Evolutionary conservation across 1,139 yeast species (phyloP), one percentile per base, ranked within the genome.

Genomic region (Saccharomyces hybrid): DNA sequence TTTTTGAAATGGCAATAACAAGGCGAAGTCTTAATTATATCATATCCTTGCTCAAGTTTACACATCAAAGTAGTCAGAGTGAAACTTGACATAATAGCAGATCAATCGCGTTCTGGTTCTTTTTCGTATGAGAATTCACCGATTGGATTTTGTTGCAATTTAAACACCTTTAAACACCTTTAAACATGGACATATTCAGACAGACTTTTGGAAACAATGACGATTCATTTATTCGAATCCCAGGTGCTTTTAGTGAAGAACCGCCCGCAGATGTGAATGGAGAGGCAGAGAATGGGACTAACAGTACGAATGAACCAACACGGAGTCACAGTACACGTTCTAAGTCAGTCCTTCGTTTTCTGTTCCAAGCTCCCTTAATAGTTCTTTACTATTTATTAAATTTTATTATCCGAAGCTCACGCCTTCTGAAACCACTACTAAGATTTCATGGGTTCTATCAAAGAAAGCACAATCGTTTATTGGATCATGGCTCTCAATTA

Each of bases 371-470:
- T 12, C 69, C 70, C 6, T 53, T 67, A n/a, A 50, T 57, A 31
- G 8, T 64, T 6, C 52, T 67, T 2, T 66, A 62, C 52, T 64
- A 56, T 46, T 9, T 59, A 8, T 48, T 66, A 48, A 58, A 54
- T 16, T 14, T 57, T 12, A 14, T 59, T 1, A 42, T 66, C 7
- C 34, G 54, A 2, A 29, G 58, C 1, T 28, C 61, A 7, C 50
- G 61, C n/a, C 28, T 59, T 7, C 47, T 65, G 12, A 64, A 60
- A 53, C 65, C 68, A 5, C 50, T 67, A 8, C 48, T 57, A 26
- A 60, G 60, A 19, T 53, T 65, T 8, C 56, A 56, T 27, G 61
- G 58, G 2, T 64, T 64, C 53, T 68, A 68, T 50, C 55, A 58
- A 41, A 60, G 56, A 47, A 61, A 58, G 41, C 57, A 56, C 42